A percentile compares a stretch with the other conserved stretches of the same genome.
Evolutionary conservation across 306 rosid genomes (phyloP).

Genomic region (Lablab purpureus): DNA sequence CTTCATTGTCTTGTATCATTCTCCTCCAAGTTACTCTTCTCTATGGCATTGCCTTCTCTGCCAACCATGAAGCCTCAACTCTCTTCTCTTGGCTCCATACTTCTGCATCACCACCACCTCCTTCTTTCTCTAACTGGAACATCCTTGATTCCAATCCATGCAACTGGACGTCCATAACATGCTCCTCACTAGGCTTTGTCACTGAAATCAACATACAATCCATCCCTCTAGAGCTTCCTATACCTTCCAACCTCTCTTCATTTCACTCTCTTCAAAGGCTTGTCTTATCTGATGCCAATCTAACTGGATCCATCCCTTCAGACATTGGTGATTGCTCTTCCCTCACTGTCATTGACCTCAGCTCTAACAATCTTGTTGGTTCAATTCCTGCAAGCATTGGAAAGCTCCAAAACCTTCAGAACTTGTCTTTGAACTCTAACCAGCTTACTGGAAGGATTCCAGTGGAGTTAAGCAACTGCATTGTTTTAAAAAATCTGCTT

Average conservation of each 20-base stretch:
- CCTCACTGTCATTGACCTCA: slow-evolving; percentile 62
- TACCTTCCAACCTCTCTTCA: slow-evolving; percentile 73
- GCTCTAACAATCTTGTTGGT: slow-evolving; percentile 78
- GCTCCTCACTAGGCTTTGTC: slow-evolving; percentile 70
- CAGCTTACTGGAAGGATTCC: slow-evolving; percentile 81
- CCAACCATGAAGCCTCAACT: slow-evolving; percentile 77
- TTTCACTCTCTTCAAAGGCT: slow-evolving; percentile 64
- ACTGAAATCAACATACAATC: slow-evolving; percentile 73
- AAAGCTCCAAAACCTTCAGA: slow-evolving; percentile 60
- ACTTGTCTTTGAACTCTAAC: slow-evolving; percentile 75
- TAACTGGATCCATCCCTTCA: slow-evolving; percentile 72
- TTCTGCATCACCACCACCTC: slow-evolving; percentile 45
- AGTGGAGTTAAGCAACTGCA: slow-evolving; percentile 63
- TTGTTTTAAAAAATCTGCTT: slow-evolving; percentile 53
- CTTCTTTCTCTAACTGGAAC: slow-evolving; percentile 74
- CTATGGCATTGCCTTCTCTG: slow-evolving; percentile 51
- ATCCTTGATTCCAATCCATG: slow-evolving; percentile 74
- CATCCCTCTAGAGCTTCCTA: slow-evolving; percentile 70
- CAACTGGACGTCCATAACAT: slow-evolving; percentile 82
- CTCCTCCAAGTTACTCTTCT: slow-evolving; percentile 41
- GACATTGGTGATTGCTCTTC: slow-evolving; percentile 65
- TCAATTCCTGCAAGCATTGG: slow-evolving; percentile 70
- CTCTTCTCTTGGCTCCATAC: slow-evolving; percentile 90
- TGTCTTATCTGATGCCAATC: slow-evolving; percentile 77
- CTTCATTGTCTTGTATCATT: slow-evolving; percentile 46